Base-by-base conservation (phyloP, 2,329 filamentous ascomycete species). In the Hypoxylon sp. region DNA sequence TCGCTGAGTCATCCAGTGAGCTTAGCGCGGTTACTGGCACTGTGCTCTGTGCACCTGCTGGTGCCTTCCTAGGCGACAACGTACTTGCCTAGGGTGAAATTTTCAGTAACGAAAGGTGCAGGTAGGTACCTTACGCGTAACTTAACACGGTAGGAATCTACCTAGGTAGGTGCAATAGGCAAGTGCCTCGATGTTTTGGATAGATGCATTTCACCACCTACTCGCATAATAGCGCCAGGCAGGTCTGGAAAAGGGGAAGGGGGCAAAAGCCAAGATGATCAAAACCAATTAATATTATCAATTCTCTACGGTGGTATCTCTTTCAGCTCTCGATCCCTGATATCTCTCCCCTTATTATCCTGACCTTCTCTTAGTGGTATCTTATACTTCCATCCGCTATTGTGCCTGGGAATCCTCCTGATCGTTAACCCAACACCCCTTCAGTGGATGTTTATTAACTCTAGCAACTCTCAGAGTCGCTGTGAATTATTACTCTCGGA, bases 261-360 rank as follows among this genome's bases (percentile, higher is more conserved):
- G 8, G 5, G 25, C 25, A 27, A 37, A 3, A 44, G 22, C 20
- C 3, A 27, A 27, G 20, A 33, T 57, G 37, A 35, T 63, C 25
- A 58, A 33, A 59, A 59, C 48, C 35, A 44, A 64, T 58, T 62
- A 58, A 37, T 37, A 53, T 53, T 59, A 48, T 49, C 22, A 55
- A 48, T 42, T 66, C 35, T 54, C 13, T 54, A 54, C 30, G 48
- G 22, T 66, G 59, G 54, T 59, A 66, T 66, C 48, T 62, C 35
- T 27, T 22, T 44, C 40, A 33, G 20, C 35, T 61, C 51, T 48
- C 20, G 46, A 33, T 37, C 51, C 20, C 20, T 44, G 30, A 27
- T 31, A 27, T 51, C 10, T 33, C 56, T 33, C 33, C 30, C 57
- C 14, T 53, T 33, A 20, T 61, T 35, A 51, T 14, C 22, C 25